Evolutionary conservation across 2,329 filamentous ascomycete genomes (phyloP).

Genomic region (Pleurostoma richardsiae): DNA sequence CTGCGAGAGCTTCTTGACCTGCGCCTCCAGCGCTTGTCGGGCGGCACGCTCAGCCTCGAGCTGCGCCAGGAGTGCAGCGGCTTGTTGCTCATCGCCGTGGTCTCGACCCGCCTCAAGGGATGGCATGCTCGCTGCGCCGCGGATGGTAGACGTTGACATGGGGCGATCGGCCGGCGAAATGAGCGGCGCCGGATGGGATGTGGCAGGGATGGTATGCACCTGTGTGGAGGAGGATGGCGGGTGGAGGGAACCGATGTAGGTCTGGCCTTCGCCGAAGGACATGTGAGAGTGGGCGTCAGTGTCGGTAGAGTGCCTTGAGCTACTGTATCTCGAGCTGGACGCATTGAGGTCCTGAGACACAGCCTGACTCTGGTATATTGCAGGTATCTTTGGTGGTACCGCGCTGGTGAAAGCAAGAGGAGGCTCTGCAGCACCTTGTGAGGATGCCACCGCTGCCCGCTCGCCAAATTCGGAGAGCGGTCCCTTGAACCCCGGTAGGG

Average conservation of each 20-base stretch:
- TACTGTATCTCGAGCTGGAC: slow-evolving; percentile 21
- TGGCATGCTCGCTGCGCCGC: slow-evolving; percentile 40
- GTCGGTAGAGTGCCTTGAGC: slow-evolving; percentile 33
- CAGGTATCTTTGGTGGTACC: slow-evolving; percentile 19
- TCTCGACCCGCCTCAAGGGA: slow-evolving; percentile 21
- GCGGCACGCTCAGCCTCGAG: slow-evolving; percentile 53
- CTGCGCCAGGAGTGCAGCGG: slow-evolving; percentile 43
- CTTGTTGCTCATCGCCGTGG: slow-evolving; percentile 33
- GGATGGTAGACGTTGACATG: slow-evolving; percentile 40
- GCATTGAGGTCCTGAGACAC: slow-evolving; percentile 15
- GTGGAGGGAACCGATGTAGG: slow-evolving; percentile 37
- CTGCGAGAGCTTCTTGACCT: slow-evolving; percentile 48
- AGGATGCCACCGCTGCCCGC: background rate
- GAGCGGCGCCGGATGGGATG: slow-evolving; percentile 6
- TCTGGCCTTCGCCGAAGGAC: slow-evolving; percentile 41
- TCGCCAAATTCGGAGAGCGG: slow-evolving; percentile 21
- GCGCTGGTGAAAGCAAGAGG: slow-evolving; percentile 18
- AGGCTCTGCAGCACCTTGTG: slow-evolving; percentile 7
- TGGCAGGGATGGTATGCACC: slow-evolving; percentile 13
- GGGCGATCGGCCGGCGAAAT: slow-evolving; percentile 25
- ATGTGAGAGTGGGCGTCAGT: slow-evolving; percentile 25
- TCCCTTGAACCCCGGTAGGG: slow-evolving; percentile 31
- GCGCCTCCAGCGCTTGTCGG: slow-evolving; percentile 48
- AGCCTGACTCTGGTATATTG: slow-evolving; percentile 18
- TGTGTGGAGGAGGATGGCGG: slow-evolving; percentile 26